These are phyloP conservation scores for Pinus tabuliformis DNA, from an alignment of 75 land plant species.

Conservation along the genomic window DNA sequence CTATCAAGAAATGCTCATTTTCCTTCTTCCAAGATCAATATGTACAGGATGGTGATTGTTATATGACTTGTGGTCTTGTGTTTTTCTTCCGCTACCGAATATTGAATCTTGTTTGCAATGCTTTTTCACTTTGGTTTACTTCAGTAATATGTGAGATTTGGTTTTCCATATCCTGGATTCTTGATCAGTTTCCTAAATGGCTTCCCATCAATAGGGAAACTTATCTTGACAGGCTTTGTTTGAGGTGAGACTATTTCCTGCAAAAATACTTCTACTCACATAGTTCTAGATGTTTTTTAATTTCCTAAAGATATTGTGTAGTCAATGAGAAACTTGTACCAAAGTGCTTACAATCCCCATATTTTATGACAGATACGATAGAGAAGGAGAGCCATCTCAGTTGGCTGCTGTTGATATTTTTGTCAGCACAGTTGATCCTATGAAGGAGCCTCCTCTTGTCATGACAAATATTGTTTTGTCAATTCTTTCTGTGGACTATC, in stretches of 20 bases:
- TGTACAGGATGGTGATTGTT: constrained; percentile 28
- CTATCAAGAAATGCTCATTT: constrained; percentile 21
- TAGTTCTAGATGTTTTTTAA: not conserved
- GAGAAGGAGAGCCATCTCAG: constrained; percentile 37
- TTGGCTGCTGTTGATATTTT: constrained; percentile 31
- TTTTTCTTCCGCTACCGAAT: constrained; percentile 32
- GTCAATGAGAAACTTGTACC: not conserved
- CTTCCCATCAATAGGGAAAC: no score
- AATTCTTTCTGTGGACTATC: no score
- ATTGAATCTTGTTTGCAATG: constrained; percentile 24
- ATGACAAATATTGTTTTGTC: no score
- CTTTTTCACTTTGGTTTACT: constrained; percentile 22
- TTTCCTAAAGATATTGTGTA: not conserved
- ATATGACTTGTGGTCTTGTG: constrained; percentile 21
- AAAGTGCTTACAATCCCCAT: not conserved
- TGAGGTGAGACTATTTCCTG: constrained; percentile 15
- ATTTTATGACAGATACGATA: constrained; percentile 29
- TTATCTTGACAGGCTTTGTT: no score
- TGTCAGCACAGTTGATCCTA: constrained; percentile 11
- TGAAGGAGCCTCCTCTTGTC: no score
- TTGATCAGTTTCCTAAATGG: constrained; percentile 39
- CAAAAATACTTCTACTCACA: not conserved
- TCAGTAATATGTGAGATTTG: constrained; percentile 37
- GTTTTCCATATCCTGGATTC: constrained; percentile 38
- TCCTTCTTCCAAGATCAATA: constrained; percentile 22